phyloP scores from a whole-genome alignment of 352 stramenopile genomes.

The Pelagophyceae sp. region DNA sequence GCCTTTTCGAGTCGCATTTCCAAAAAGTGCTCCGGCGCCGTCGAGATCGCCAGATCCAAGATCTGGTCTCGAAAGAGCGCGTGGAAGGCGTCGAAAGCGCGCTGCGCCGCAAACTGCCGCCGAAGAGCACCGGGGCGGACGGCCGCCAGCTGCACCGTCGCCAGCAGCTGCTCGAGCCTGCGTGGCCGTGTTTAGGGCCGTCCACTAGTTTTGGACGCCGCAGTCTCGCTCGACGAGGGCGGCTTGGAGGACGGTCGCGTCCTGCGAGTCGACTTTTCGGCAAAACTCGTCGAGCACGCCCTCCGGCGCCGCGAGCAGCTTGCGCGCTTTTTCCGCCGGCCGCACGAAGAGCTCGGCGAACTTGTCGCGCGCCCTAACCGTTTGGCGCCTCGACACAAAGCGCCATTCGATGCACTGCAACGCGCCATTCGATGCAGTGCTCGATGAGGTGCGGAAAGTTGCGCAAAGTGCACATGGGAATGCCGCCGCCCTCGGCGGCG shows the following conservation, averaged over 20 bases:
- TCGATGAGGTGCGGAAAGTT: conserved; percentile 99
- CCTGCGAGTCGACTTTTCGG: neutral
- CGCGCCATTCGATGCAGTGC: conserved; percentile 95
- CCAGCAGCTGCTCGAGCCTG: conserved; percentile 45
- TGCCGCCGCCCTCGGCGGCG: conserved; percentile 72
- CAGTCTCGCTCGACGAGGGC: neutral
- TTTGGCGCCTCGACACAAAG: too few relatives aligned
- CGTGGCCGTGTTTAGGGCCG: neutral
- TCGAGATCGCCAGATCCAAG: conserved; percentile 68
- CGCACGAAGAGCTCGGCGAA: conserved; percentile 14
- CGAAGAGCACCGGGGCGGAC: conserved; percentile 53
- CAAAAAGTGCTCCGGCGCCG: too few relatives aligned
- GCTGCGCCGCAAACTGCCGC: conserved; percentile 40
- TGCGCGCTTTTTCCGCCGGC: neutral
- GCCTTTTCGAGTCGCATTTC: too few relatives aligned
- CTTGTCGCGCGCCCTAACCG: conserved; percentile 60
- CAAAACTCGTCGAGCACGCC: neutral
- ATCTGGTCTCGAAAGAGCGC: conserved; percentile 72
- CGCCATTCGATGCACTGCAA: too few relatives aligned
- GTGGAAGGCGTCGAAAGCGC: conserved; percentile 63
- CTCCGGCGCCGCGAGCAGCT: neutral
- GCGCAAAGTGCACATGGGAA: conserved; percentile 98
- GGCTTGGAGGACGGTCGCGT: neutral
- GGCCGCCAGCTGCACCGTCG: conserved; percentile 48
- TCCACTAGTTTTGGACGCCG: too few relatives aligned